Base-by-base conservation (phyloP, 1,284 basidiomycete species). In the Microbotryum violaceum region DNA sequence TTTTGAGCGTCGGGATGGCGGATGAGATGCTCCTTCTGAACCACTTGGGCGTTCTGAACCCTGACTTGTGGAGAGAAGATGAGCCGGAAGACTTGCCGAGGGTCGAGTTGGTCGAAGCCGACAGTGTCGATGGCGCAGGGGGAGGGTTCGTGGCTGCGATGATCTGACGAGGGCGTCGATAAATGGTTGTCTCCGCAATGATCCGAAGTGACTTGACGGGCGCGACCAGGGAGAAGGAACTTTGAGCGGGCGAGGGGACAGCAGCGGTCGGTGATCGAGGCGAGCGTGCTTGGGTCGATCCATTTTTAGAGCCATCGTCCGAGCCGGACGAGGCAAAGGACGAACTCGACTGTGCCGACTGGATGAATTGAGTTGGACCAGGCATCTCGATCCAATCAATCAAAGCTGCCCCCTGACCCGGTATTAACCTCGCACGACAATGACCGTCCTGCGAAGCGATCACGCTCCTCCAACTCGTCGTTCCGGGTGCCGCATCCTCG, bases 1-100 rank as follows among this genome's bases (percentile, higher is more conserved):
- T 42, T 10, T 42, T 42, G 14, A 42, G 37, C 37, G 37, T 42
- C 37, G 37, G 37, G 10, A 42, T 42, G 37, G 37, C 37, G 37
- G 37, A 42, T 18, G 37, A 42, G 37, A 42, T 42, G 37, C 33
- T 50, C 9, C 57, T 37, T 4, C 50, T 49, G 7, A 58, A 37
- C 57, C 57, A 58, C n/a, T 58, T 58, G 10, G 57, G 50, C 27
- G 57, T 50, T 3, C 57, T 23, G 29, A 58, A 58, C 12, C 33
- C 57, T 16, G 49, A 23, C 6, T 45, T 49, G 23, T 42, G 37
- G 9, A 42, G 37, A 16, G 37, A 42, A 6, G 37, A 16, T 6
- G 37, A 14, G 12, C 37, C 37, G 5, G 37, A 42, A 12, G 37
- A 42, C 37, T 42, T 42, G 16, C 37, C 37, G 37, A 42, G 37